These are phyloP conservation scores for Hypoxylon fuscum DNA, from an alignment of 495 filamentous ascomycete genomes.

Conservation along the genomic window DNA sequence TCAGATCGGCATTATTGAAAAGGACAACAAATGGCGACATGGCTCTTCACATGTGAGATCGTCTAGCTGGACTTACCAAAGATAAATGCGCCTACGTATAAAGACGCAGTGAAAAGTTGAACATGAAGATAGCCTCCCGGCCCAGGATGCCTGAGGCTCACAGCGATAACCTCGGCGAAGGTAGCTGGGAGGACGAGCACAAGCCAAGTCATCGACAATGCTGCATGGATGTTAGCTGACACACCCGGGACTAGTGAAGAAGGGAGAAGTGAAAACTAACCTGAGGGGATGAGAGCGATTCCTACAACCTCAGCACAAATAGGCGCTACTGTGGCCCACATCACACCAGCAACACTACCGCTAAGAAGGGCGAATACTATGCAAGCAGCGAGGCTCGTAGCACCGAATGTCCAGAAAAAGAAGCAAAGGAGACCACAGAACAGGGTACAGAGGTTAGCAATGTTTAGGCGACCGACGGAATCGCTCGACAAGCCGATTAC, in stretches of 20 bases:
- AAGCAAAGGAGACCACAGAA: slow-evolving; percentile 68
- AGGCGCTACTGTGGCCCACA: slow-evolving; percentile 77
- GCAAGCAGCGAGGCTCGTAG: slow-evolving; percentile 69
- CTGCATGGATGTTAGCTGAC: slow-evolving; percentile 28
- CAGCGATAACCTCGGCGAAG: slow-evolving; percentile 76
- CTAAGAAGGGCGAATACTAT: slow-evolving; percentile 75
- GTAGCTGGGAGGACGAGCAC: slow-evolving; percentile 76
- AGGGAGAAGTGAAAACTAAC: slow-evolving; percentile 31
- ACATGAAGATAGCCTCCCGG: slow-evolving; percentile 52
- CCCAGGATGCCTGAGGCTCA: slow-evolving; percentile 66
- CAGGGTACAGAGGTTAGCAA: slow-evolving; percentile 68
- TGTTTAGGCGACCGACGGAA: slow-evolving; percentile 70
- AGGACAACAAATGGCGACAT: neutral
- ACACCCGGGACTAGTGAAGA: too few relatives aligned
- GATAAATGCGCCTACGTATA: slow-evolving; percentile 51
- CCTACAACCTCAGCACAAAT: slow-evolving; percentile 83
- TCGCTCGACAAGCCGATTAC: slow-evolving; percentile 75
- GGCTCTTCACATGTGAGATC: neutral
- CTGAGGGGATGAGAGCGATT: slow-evolving; percentile 73
- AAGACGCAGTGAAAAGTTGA: slow-evolving; percentile 50
- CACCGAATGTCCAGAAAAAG: slow-evolving; percentile 72
- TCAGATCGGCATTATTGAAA: neutral
- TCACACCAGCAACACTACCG: slow-evolving; percentile 76
- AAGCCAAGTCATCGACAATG: slow-evolving; percentile 80
- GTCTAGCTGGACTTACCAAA: slow-evolving; percentile 41